Evolutionary conservation across 2,329 filamentous ascomycete species (phyloP), one percentile per base, ranked within the genome.

Genomic region (Pseudogymnoascus sp.): DNA sequence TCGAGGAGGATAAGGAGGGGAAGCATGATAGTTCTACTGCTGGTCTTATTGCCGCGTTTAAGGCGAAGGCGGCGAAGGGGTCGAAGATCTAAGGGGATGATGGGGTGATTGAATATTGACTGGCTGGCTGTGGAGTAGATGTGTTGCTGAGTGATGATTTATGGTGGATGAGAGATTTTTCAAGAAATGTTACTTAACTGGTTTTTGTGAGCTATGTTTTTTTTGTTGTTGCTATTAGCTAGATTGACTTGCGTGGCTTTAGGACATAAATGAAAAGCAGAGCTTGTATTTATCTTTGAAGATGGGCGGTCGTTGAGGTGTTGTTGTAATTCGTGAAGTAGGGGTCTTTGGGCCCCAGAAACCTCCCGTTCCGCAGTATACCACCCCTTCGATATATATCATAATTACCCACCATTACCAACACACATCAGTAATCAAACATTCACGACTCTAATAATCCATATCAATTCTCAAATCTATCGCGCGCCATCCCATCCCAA

Each of bases 41-140:
- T 67, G 91, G 93, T 28, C 82, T 99, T 69, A 92, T 99, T 77
- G 88, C 88, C 65, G 91, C 90, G 8, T 99, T 97, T 82, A 96
- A 96, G 89, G 87, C 88, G 80, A 74, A 73, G 69, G 64, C 68
- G 56, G 38, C 34, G 16, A 62, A 62, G 36, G 38, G 18, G n/a
- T 60, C 59, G 12, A 60, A 60, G 59, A 60, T 60, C 18, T 60
- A 5, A 38, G 28, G 5, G 11, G 5, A n/a, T n/a, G n/a, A n/a
- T n/a, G n/a, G 4, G 6, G 14, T 4, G 12, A 4, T 21, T 44
- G 40, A 44, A 21, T 42, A 4, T 38, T n/a, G 11, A 21, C 21
- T 40, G 7, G 2, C 10, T 50, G 21, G 44, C 14, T 28, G 23
- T 28, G 21, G 12, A 23, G 14, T 50, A 25, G 44, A 50, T 46